Evolutionary conservation across 2,329 filamentous ascomycete genomes (phyloP), one percentile per base, ranked within the genome.

Genomic region (Tolypocladium inflatum): DNA sequence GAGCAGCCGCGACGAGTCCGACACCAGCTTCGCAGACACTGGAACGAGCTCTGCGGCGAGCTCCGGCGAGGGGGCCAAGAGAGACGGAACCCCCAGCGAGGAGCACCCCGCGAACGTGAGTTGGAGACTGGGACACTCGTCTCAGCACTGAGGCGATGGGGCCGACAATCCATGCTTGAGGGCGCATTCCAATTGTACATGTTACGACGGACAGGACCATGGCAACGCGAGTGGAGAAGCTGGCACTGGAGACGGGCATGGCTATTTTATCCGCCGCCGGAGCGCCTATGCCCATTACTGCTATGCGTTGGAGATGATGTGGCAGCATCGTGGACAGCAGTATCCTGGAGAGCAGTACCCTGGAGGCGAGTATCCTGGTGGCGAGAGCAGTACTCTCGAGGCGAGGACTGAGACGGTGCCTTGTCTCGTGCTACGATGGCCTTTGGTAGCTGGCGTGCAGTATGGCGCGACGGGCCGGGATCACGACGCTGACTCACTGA

Each of bases 1-100:
- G n/a, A 59, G 55, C 56, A 60, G 61, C 58, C 43, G 48, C 52
- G 53, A 54, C 26, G 57, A 55, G 23, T 55, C 45, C 13, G 58
- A 59, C n/a, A 33, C 13, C 13, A 57, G 58, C 55, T 35, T 53
- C 13, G 37, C 42, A 2, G 58, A 58, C 9, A 55, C 53, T 1
- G 26, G 37, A 21, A 11, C 26, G 23, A 59, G 42, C 39, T 57
- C 58, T 33, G 37, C 52, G 15, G 30, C 33, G 15, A 56, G 58
- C 53, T 55, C 45, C 13, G n/a, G 17, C 15, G 26, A 35, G 10
- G 39, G 19, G 33, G 8, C 35, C 43, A 55, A 38, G 17, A 54
- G 23, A 21, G 19, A 17, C 15, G 35, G 9, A 13, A 42, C 38
- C n/a, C 5, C 37, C 23, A 37, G 21, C 38, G 52, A 57, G 13